A percentile compares a stretch with the other conserved stretches of the same genome.
These are phyloP conservation scores for Tremellales sp. DNA, from an alignment of 1,284 basidiomycete genomes.

Conservation along the genomic window DNA sequence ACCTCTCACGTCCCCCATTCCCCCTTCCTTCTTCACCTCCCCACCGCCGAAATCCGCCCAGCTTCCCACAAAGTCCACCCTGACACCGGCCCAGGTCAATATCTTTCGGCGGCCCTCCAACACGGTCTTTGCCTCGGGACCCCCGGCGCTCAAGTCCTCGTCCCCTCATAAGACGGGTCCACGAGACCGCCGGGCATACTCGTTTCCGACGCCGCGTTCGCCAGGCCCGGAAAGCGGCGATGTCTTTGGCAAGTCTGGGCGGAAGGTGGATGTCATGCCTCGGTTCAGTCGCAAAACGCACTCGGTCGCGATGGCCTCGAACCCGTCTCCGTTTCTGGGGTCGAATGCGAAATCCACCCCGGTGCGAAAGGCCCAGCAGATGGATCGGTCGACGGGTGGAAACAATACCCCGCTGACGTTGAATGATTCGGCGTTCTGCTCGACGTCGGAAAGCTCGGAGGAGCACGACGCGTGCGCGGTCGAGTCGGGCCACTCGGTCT, in stretches of 20 bases:
- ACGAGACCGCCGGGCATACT: conserved; percentile 42
- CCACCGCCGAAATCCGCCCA: conserved; percentile 7
- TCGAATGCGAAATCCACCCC: neutral
- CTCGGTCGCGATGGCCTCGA: conserved; percentile 8
- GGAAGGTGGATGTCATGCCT: conserved; percentile 15
- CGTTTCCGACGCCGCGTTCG: conserved; percentile 31
- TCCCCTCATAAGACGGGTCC: neutral
- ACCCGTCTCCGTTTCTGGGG: conserved; percentile 4
- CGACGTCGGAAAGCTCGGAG: conserved; percentile 38
- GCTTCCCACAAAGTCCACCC: neutral
- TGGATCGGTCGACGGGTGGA: conserved; percentile 23
- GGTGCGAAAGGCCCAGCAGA: neutral
- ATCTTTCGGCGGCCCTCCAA: neutral
- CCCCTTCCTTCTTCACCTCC: conserved; percentile 5
- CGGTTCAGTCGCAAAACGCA: conserved; percentile 34
- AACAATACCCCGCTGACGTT: conserved; percentile 33
- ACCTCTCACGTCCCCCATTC: conserved; percentile 22
- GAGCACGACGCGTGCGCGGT: conserved; percentile 18
- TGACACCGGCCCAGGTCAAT: conserved; percentile 1
- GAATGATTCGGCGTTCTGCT: conserved; percentile 37
- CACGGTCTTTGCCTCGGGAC: neutral
- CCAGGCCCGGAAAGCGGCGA: too few species aligned
- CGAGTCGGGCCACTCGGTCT: conserved; percentile 5
- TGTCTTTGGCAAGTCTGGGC: too few species aligned
- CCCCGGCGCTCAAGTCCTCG: neutral